Conservation (phyloP, 495 filamentous ascomycete species). For the Cercophora scortea region DNA sequence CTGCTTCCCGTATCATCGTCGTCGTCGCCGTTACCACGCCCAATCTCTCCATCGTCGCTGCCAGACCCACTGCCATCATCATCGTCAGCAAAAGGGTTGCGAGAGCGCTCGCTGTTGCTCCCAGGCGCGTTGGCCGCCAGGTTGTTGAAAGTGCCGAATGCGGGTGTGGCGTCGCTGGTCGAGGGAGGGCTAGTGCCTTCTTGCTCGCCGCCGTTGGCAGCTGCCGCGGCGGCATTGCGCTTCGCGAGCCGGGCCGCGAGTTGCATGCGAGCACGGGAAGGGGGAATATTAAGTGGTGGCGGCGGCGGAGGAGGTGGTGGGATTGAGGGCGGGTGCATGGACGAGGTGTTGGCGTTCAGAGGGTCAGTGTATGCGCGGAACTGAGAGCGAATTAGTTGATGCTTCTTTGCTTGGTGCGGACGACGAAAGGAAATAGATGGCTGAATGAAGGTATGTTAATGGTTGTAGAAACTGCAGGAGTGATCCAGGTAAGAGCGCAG, state of each 20-base stretch:
- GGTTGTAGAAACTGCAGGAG: no score
- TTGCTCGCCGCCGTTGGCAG: conserved; percentile 20
- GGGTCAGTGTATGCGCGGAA: conserved; percentile 45
- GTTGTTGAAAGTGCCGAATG: no score
- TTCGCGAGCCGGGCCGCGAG: conserved; percentile 76
- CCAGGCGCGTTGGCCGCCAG: conserved; percentile 4
- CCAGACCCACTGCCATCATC: conserved; percentile 23
- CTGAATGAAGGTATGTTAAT: no score
- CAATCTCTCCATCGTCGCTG: conserved; percentile 23
- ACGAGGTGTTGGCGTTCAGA: conserved; percentile 29
- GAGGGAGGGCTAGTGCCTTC: conserved; percentile 13
- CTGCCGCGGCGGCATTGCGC: conserved; percentile 44
- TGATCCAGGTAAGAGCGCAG: no score
- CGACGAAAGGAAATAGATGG: no score
- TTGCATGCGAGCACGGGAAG: conserved; percentile 79
- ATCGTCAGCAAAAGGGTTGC: conserved; percentile 43
- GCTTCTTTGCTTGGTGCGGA: no score
- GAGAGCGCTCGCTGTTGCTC: conserved; percentile 16
- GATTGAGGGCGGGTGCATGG: conserved; percentile 41
- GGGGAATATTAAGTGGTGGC: conserved; percentile 67
- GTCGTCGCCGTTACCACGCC: conserved; percentile 6
- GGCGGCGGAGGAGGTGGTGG: conserved; percentile 49
- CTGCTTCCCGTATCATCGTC: conserved; percentile 9
- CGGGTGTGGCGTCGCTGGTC: conserved; percentile 9
- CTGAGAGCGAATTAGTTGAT: conserved; percentile 10